A percentile compares a stretch with the other conserved stretches of the same genome.
phyloP scores from a whole-genome alignment of 768 basidiomycete genomes.

The Suillus paluster region DNA sequence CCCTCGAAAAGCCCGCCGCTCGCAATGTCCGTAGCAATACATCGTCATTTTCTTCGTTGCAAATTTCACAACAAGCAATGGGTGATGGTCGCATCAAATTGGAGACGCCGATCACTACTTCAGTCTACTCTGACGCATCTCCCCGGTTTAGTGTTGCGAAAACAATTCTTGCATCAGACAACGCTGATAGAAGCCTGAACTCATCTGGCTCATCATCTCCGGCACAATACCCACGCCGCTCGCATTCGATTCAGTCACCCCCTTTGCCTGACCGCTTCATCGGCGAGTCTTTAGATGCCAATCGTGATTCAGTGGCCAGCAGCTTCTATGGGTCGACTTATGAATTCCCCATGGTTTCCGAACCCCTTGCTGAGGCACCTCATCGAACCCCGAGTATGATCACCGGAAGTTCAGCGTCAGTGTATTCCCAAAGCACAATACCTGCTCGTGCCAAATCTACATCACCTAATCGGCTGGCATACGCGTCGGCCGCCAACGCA shows the following conservation, averaged over 20 bases:
- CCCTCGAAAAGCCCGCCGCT: neutral
- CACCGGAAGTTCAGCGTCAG: slow-evolving; percentile 7
- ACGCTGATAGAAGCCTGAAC: slow-evolving; percentile 1
- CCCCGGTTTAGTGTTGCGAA: neutral
- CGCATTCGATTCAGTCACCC: neutral
- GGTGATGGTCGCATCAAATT: neutral
- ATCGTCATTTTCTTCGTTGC: slow-evolving; percentile 7
- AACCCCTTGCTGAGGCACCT: neutral
- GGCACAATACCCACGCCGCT: neutral
- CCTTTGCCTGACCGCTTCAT: slow-evolving; percentile 10
- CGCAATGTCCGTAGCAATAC: neutral
- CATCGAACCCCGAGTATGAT: neutral
- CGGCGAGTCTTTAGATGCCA: slow-evolving; percentile 1
- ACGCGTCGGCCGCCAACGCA: neutral
- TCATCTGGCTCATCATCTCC: slow-evolving; percentile 4
- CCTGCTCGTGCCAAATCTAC: neutral
- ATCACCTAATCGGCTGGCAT: neutral
- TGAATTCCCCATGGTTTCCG: neutral
- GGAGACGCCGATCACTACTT: neutral
- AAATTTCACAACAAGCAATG: slow-evolving; percentile 2
- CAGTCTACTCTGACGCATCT: slow-evolving; percentile 8
- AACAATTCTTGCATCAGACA: neutral
- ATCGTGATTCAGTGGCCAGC: slow-evolving; percentile 10
- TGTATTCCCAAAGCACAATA: slow-evolving; percentile 14
- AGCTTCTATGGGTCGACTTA: slow-evolving; percentile 1